These are phyloP conservation scores for Phytophthora aleatoria DNA, from an alignment of 352 stramenopile species.

Conservation along the genomic window DNA sequence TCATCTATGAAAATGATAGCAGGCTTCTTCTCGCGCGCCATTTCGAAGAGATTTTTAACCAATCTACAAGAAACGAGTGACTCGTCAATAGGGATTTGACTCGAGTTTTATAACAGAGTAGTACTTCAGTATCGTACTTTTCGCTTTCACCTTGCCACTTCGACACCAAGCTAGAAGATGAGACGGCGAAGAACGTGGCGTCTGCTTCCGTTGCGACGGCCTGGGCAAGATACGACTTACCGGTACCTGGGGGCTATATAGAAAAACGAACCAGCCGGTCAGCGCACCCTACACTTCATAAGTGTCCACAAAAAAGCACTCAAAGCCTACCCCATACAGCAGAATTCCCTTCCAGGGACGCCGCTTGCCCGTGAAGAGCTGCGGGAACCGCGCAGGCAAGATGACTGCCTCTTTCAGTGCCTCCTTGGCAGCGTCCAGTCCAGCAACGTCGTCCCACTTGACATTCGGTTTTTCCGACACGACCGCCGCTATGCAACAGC, in stretches of 20 bases:
- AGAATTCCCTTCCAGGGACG: slow-evolving; percentile 97
- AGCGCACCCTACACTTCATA: slow-evolving; percentile 4
- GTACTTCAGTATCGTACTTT: slow-evolving; percentile 51
- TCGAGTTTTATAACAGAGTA: background rate
- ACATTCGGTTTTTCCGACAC: slow-evolving; percentile 94
- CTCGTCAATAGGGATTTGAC: background rate
- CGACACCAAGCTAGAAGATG: slow-evolving; percentile 96
- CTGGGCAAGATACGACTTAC: slow-evolving; percentile 97
- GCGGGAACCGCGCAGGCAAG: slow-evolving; percentile 94
- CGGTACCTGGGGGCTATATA: slow-evolving; percentile 80
- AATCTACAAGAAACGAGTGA: slow-evolving; percentile 55
- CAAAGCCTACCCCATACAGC: slow-evolving; percentile 93
- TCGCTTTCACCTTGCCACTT: slow-evolving; percentile 99
- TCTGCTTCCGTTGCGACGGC: slow-evolving; percentile 99
- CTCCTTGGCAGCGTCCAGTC: slow-evolving; percentile 96
- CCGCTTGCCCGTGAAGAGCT: slow-evolving; percentile 95
- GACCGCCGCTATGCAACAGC: slow-evolving; percentile 63
- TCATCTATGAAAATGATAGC: slow-evolving; percentile 99
- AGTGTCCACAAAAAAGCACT: background rate
- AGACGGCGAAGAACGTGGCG: slow-evolving; percentile 98
- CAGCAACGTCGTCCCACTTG: slow-evolving; percentile 97
- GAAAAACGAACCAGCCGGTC: slow-evolving; percentile 3
- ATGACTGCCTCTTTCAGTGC: slow-evolving; percentile 99
- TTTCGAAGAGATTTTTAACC: slow-evolving; percentile 98
- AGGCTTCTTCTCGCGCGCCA: slow-evolving; percentile 94